phyloP scores from a whole-genome alignment of 1,284 basidiomycete genomes.

The Athelia sp. region DNA sequence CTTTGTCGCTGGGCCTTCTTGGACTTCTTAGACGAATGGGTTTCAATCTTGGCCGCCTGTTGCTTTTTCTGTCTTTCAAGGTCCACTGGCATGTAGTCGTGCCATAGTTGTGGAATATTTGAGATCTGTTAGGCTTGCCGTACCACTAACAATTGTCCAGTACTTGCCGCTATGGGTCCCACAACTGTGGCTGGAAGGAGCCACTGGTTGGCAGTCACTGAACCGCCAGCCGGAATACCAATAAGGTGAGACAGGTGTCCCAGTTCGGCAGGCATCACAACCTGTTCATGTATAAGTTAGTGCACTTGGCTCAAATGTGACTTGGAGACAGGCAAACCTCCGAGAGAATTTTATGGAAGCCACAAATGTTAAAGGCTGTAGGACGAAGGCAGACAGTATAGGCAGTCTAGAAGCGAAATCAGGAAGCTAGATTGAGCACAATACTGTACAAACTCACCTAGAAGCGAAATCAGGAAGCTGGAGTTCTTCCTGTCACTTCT shows the following conservation, averaged over 20 bases:
- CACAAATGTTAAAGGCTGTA: too few species aligned
- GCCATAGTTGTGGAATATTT: conserved; percentile 19
- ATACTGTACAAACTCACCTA: too few species aligned
- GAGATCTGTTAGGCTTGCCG: neutral
- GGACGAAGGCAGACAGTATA: too few species aligned
- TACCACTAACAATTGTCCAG: neutral
- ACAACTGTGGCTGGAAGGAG: conserved; percentile 18
- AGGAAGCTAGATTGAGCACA: too few species aligned
- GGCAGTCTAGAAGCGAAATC: too few species aligned
- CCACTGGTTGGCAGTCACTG: conserved; percentile 31
- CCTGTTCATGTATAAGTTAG: conserved; percentile 6
- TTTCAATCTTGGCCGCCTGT: neutral
- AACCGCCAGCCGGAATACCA: conserved; percentile 28
- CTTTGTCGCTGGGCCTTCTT: neutral
- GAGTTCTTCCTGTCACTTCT: too few species aligned
- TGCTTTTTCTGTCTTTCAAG: neutral
- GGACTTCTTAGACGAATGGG: neutral
- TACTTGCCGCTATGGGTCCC: conserved; percentile 21
- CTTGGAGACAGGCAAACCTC: conserved; percentile 10
- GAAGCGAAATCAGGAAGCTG: too few species aligned
- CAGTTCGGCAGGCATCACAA: conserved; percentile 14
- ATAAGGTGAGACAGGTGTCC: conserved; percentile 23
- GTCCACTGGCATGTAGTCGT: conserved; percentile 6
- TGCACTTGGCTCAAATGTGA: neutral
- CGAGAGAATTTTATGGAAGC: conserved; percentile 18